These are phyloP conservation scores for Penstemon eatonii DNA, from an alignment of 257 asterid species.

Conservation along the genomic window DNA sequence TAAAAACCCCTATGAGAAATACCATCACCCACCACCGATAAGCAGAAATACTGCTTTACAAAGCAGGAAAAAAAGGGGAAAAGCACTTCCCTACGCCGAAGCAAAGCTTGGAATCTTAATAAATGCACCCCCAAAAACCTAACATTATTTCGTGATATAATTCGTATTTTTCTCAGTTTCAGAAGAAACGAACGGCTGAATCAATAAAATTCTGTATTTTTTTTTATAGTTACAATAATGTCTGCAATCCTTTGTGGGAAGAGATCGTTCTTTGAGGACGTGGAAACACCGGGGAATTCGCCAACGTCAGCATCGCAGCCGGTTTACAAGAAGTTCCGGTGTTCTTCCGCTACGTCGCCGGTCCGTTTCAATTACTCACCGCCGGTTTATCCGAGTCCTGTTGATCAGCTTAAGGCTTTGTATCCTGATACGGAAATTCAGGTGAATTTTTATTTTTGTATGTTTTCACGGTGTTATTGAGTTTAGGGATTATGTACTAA, in stretches of 20 bases:
- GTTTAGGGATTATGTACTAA: neutral
- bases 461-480: neutral
- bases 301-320: slow-evolving; percentile 55
- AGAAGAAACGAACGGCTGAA: slow-evolving; percentile 6
- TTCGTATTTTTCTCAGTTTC: neutral
- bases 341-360: slow-evolving; percentile 54
- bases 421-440: slow-evolving; percentile 61
- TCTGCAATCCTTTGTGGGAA: slow-evolving; percentile 74
- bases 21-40: neutral
- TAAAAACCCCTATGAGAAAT: neutral
- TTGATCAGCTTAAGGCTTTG: slow-evolving; percentile 58
- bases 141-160: slow-evolving; percentile 28
- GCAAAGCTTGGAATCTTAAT: slow-evolving; percentile 43
- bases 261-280: slow-evolving; percentile 80
- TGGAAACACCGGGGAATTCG: slow-evolving; percentile 44
- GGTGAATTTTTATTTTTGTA: slow-evolving; percentile 34
- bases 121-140: slow-evolving; percentile 23
- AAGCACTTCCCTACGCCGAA: slow-evolving; percentile 30
- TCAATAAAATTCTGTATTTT: neutral
- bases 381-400: slow-evolving; percentile 26
- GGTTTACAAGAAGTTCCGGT: slow-evolving; percentile 56
- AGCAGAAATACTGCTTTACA: neutral
- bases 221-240: slow-evolving; percentile 39
- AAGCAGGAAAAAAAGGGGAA: slow-evolving; percentile 1
- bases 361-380: slow-evolving; percentile 43